phyloP scores from a whole-genome alignment of 495 filamentous ascomycete genomes.

The Bacidia gigantensis region DNA sequence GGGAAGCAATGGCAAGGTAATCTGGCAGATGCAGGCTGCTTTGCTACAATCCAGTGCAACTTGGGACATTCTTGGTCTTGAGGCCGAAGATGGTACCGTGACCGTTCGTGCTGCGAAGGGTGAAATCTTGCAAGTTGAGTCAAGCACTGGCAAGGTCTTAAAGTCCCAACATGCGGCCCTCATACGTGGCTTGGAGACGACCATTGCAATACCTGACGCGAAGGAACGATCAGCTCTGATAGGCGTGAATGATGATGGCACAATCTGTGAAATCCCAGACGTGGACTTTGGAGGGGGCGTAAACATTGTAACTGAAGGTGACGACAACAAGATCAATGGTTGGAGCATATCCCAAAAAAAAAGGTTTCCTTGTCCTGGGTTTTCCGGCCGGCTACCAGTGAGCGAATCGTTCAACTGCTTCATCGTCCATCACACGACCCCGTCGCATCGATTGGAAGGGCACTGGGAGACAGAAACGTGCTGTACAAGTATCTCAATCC shows the following conservation, averaged over 20 bases:
- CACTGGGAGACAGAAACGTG: constrained; percentile 79
- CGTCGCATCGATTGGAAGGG: constrained; percentile 87
- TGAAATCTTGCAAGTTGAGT: constrained; percentile 32
- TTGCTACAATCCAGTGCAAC: constrained; percentile 35
- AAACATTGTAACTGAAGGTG: constrained; percentile 46
- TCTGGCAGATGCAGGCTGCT: constrained; percentile 55
- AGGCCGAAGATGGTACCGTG: constrained; percentile 38
- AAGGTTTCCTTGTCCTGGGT: constrained; percentile 50
- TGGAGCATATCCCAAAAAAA: constrained; percentile 31
- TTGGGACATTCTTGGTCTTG: constrained; percentile 58
- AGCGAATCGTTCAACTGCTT: constrained; percentile 53
- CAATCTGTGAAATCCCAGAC: constrained; percentile 6
- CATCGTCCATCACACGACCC: constrained; percentile 65
- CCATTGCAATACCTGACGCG: constrained; percentile 9
- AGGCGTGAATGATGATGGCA: constrained; percentile 14
- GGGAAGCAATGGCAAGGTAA: constrained; percentile 57
- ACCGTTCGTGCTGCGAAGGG: constrained; percentile 24
- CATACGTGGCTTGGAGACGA: constrained; percentile 9
- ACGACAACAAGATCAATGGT: constrained; percentile 48
- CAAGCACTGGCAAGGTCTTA: constrained; percentile 33
- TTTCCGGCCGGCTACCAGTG: constrained; percentile 52
- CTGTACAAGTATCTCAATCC: constrained; percentile 95
- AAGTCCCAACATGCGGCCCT: constrained; percentile 17
- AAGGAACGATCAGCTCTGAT: constrained; percentile 11
- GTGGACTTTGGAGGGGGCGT: constrained; percentile 9